These are phyloP conservation scores for Fragilariopsis cylindrus DNA, from an alignment of 108 stramenopile species.

Conservation along the genomic window DNA sequence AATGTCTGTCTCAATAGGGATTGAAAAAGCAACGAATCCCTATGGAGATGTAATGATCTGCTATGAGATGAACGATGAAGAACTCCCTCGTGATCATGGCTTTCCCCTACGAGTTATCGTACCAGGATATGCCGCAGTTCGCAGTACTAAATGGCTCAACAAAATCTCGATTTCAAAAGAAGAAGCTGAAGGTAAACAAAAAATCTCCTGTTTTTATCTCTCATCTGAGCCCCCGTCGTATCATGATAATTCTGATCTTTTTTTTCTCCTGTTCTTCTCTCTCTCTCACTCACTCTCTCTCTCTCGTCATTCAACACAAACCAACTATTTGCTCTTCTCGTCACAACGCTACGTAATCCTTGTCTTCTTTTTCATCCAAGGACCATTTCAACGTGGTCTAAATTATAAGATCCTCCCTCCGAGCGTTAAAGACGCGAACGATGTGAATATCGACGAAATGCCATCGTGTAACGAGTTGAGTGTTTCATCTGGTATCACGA, in stretches of 20 bases:
- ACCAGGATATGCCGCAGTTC: slow-evolving; percentile 90
- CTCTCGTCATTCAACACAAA: too few relatives aligned
- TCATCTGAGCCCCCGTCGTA: neutral
- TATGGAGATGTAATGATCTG: slow-evolving; percentile 93
- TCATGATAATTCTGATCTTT: neutral
- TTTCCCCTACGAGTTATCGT: slow-evolving; percentile 93
- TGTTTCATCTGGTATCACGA: slow-evolving; percentile 81
- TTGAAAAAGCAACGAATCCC: slow-evolving; percentile 82
- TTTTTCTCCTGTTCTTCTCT: neutral
- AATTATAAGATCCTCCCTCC: slow-evolving; percentile 89
- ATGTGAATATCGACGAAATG: slow-evolving; percentile 68
- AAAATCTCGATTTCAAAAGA: slow-evolving; percentile 60
- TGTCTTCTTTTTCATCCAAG: neutral
- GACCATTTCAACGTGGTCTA: slow-evolving; percentile 81
- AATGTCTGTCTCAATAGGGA: slow-evolving; percentile 80
- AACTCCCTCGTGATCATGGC: slow-evolving; percentile 93
- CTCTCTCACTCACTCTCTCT: neutral
- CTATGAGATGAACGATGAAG: slow-evolving; percentile 96
- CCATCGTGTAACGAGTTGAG: slow-evolving; percentile 72
- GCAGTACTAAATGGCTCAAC: slow-evolving; percentile 84
- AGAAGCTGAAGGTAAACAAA: slow-evolving; percentile 50
- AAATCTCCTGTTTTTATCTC: neutral
- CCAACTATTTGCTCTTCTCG: too few relatives aligned
- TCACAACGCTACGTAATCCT: too few relatives aligned
- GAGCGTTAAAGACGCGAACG: slow-evolving; percentile 62